A percentile compares a stretch with the other conserved stretches of the same genome.
phyloP scores from a whole-genome alignment of 345 rosid species.

The Camelina sativa region DNA sequence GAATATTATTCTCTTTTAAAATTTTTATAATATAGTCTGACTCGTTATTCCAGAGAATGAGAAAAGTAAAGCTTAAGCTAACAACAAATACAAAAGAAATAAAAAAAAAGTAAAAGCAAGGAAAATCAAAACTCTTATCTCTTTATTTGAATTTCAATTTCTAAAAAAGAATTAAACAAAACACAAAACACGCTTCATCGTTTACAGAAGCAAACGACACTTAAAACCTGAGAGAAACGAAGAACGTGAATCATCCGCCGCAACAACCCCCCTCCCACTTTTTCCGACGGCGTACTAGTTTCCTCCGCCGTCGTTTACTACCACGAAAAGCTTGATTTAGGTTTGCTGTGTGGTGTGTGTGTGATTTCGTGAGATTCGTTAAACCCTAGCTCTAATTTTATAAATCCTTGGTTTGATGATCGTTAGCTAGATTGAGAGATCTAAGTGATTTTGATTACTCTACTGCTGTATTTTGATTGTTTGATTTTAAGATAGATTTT shows the following conservation, averaged over 20 bases:
- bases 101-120: not conserved
- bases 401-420: not conserved
- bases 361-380: constrained; percentile 27
- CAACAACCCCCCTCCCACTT: constrained; percentile 17
- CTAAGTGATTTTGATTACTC: constrained; percentile 29
- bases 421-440: constrained; percentile 22
- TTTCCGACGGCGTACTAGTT: constrained; percentile 32
- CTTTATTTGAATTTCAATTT: constrained; percentile 39
- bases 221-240: constrained; percentile 17
- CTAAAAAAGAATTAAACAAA: not conserved
- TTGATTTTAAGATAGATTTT: constrained; percentile 3
- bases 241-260: constrained; percentile 38
- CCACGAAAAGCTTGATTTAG: constrained; percentile 28
- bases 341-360: not conserved
- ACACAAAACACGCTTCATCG: constrained; percentile 34
- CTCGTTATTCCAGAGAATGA: constrained; percentile 34
- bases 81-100: not conserved
- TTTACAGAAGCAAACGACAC: constrained; percentile 37
- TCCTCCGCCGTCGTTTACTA: constrained; percentile 16
- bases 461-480: not conserved
- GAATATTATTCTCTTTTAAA: not conserved
- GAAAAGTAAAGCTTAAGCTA: constrained; percentile 38
- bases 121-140: not conserved
- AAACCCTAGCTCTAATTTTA: constrained; percentile 39
- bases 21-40: constrained; percentile 28